Percentiles rank a stretch among this genome's conserved stretches.
These are phyloP conservation scores for Metschnikowia continentalis DNA, from an alignment of 805 yeast genomes.

Conservation along the genomic window DNA sequence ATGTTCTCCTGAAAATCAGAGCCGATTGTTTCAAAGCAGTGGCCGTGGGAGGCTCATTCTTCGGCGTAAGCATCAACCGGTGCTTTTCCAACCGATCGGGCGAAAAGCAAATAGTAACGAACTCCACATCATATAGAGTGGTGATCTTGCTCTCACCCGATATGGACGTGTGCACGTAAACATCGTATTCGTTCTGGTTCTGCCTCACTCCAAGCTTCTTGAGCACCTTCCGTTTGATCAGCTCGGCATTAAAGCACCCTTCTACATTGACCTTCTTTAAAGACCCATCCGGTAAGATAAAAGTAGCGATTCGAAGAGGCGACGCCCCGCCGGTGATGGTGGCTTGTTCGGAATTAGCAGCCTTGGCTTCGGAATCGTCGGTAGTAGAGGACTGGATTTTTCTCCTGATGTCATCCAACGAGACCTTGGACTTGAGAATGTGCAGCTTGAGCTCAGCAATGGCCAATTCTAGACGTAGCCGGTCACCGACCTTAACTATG, in stretches of 20 bases:
- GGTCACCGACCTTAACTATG: constrained; percentile 73
- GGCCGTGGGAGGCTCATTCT: constrained; percentile 58
- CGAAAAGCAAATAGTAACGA: constrained; percentile 79
- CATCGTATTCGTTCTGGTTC: constrained; percentile 50
- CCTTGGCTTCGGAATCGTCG: neutral
- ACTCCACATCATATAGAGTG: constrained; percentile 67
- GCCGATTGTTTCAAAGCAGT: constrained; percentile 56
- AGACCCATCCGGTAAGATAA: constrained; percentile 73
- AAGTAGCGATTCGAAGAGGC: constrained; percentile 44
- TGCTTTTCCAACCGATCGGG: constrained; percentile 65
- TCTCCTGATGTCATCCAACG: constrained; percentile 10
- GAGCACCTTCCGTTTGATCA: constrained; percentile 67
- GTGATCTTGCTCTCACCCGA: constrained; percentile 23
- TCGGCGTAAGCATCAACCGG: constrained; percentile 64
- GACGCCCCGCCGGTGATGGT: neutral
- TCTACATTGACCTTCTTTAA: constrained; percentile 63
- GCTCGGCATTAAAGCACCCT: constrained; percentile 77
- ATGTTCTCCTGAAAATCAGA: constrained; percentile 30
- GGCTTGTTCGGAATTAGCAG: neutral
- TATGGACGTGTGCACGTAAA: constrained; percentile 48
- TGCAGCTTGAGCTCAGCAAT: constrained; percentile 41
- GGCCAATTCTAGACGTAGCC: constrained; percentile 63
- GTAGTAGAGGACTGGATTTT: neutral
- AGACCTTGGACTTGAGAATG: constrained; percentile 7
- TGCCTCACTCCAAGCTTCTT: constrained; percentile 49